Evolutionary conservation across 352 stramenopile species (phyloP), one percentile per base, ranked within the genome.

Genomic region (Phytopythium oedochilum): DNA sequence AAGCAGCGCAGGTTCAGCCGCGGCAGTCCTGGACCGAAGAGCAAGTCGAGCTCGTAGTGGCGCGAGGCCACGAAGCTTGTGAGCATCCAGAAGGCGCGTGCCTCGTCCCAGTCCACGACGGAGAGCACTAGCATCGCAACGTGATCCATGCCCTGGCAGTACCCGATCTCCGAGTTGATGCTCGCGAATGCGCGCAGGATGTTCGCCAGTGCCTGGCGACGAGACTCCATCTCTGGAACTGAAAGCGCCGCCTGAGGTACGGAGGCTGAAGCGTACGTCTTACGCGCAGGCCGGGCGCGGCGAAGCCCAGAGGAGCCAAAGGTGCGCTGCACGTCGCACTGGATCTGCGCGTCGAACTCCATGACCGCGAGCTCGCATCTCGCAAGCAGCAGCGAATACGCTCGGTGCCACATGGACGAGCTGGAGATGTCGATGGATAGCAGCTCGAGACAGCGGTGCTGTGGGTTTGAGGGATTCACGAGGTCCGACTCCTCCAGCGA

Each of bases 71-170:
- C 55, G 4, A 89, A 39, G 38, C 71, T 79, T n/a, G 73, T 73
- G 23, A 92, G 60, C 43, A 92, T 53, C 82, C 78, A 92, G 49
- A 89, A 92, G 17, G 77, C 75, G 11, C 72, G 62, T 35, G 71
- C 69, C 42, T 92, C 82, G 47, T 86, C 64, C 78, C 82, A 89
- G 23, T 83, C 60, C 5, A 79, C 70, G 32, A 86, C 71, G 20
- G 78, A 73, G n/a, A 92, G 69, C 45, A 89, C 56, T 18, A 89
- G 31, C 12, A 75, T 77, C 1, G 75, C 65, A 20, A 92, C 74
- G 45, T 88, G 71, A 47, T 92, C 78, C 78, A 92, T 83, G 12
- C 82, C 82, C 49, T 89, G 82, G 25, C 78, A 89, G 61, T 92
- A 92, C 1, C 78, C 82, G 26, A 89, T 73, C 55, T 85, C 78